phyloP scores from a whole-genome alignment of 768 basidiomycete genomes.

The Chalciporus sphaerocephalus region DNA sequence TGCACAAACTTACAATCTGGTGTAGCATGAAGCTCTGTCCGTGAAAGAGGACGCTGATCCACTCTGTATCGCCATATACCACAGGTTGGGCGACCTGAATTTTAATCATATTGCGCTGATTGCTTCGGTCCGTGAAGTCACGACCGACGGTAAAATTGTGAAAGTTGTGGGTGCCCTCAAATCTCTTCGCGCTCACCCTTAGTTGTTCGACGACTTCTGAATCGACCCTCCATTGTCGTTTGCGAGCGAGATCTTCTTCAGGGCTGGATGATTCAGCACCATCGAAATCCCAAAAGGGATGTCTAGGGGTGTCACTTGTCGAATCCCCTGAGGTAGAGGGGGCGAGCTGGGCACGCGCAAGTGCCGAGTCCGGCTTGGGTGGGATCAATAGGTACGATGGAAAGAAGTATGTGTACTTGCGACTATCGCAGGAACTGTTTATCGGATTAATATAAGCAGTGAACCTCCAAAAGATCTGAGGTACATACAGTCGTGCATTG shows the following conservation, averaged over 20 bases:
- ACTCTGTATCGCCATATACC: constrained; percentile 88
- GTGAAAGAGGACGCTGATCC: constrained; percentile 90
- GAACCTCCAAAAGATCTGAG: neutral
- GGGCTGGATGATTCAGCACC: constrained; percentile 36
- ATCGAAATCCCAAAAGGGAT: constrained; percentile 60
- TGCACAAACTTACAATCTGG: constrained; percentile 44
- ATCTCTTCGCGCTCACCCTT: constrained; percentile 55
- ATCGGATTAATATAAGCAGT: constrained; percentile 3
- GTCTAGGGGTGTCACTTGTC: constrained; percentile 25
- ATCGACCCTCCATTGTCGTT: constrained; percentile 66
- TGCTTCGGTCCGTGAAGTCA: constrained; percentile 78
- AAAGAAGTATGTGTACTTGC: constrained; percentile 97
- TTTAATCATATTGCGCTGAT: constrained; percentile 81
- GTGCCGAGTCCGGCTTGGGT: constrained; percentile 70
- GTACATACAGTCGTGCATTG: constrained; percentile 64
- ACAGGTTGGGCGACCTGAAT: constrained; percentile 83
- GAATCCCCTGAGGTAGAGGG: constrained; percentile 19
- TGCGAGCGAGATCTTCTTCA: constrained; percentile 60
- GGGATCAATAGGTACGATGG: constrained; percentile 91
- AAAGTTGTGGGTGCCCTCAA: constrained; percentile 91
- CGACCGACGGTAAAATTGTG: constrained; percentile 94
- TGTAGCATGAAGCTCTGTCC: constrained; percentile 99
- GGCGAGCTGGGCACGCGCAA: constrained; percentile 44
- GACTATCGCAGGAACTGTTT: constrained; percentile 81
- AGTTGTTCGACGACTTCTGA: constrained; percentile 52